Evolutionary conservation across 345 rosid species (phyloP), one percentile per base, ranked within the genome.

Genomic region (Toxicodendron radicans): DNA sequence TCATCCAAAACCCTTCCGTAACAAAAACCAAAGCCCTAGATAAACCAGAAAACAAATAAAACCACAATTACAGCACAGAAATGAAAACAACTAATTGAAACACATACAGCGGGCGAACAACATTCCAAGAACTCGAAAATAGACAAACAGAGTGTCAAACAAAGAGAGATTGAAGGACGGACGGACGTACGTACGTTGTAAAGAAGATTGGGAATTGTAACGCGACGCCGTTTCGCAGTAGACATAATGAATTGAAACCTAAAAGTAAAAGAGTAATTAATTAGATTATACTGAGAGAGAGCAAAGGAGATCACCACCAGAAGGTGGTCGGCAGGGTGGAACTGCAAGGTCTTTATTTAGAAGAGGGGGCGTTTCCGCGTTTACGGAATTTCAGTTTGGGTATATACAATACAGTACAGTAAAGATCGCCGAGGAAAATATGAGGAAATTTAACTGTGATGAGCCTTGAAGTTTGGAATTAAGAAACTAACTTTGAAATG

Each of bases 251-350:
- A 16, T 4, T 1, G n/a, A 46, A 35, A 18, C 2, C 75, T 1
- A 49, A 62, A n/a, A n/a, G n/a, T n/a, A n/a, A n/a, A 23, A 10
- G 63, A 21, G 41, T 24, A 46, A 72, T 9, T 35, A 60, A 24
- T 45, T 48, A 18, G 53, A 60, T 71, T 49, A 48, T 38, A 61
- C 58, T n/a, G 70, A 74, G 67, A 59, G 74, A 53, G 77, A 32
- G 68, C 27, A 23, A 54, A 35, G 5, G 75, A 64, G 85, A 78
- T 79, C 85, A 79, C 76, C 78, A 49, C n/a, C n/a, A n/a, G 82
- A 71, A 68, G 85, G 52, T 49, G 72, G 76, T 67, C 45, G 72
- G 24, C 71, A 32, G 64, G 64, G 52, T 54, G 48, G 41, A 65
- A 63, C 23, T 63, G 72, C 58, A 14, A 6, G 64, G 82, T 49